Base-by-base conservation (phyloP, 257 asterid genomes). In the Ehretia macrophylla region DNA sequence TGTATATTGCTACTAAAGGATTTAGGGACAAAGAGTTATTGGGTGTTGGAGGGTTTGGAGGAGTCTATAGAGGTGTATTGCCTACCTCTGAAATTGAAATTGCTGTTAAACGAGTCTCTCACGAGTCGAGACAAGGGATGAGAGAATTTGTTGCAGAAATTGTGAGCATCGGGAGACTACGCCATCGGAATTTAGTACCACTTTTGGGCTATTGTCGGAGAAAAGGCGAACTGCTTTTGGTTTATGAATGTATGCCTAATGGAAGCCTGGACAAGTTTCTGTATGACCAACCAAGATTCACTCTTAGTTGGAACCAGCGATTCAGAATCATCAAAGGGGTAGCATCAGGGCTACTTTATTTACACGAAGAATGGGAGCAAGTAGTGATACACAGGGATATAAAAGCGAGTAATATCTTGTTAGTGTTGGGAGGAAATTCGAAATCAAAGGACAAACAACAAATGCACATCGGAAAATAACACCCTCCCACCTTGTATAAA, bases 221-320 rank as follows among this genome's bases (percentile, higher is more conserved):
- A 0, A 50, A 54, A 23, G 61, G 75, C 0, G 75, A 69, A 27
- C 54, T 68, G 27, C 56, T 68, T 16, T 61, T 68, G 51, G 73
- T 68, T 19, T 68, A 68, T 8, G 73, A 60, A 13, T 68, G 12
- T 62, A 68, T 68, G 74, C 20, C 64, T 8, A 62, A 68, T 38
- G 68, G 74, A 21, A 70, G 75, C 55, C 63, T 70, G 6, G 75
- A 70, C 46, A 64, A 52, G 47, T 70, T 40, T 47, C 12, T 70
- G 1, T 54, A 63, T 10, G 32, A 27, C 22, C 11, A 44, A 13
- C 45, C 66, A 0, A 18, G 13, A 12, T 14, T 0, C 13, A 49
- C 71, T 16, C 83, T 87, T 8, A 59, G 8, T 10, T 42, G 47
- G 47, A 14, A 42, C 12, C 47, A 42, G 3, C 12, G 47, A 14